Evolutionary conservation across 2,329 filamentous ascomycete genomes (phyloP), one percentile per base, ranked within the genome.

Genomic region (Rugonectria rugulosa): DNA sequence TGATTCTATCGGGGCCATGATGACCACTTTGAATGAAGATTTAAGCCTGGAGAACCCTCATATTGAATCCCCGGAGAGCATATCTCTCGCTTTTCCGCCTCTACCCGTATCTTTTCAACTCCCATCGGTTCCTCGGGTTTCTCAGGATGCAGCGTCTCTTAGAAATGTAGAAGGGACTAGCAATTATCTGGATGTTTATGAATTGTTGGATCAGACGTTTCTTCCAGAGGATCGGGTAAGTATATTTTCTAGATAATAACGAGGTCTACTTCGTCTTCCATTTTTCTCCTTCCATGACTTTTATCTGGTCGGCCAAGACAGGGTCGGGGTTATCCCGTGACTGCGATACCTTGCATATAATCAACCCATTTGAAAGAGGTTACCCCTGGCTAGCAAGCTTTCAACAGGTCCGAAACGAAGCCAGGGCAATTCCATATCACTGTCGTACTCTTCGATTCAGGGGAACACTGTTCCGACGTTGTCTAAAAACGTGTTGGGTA

Each of bases 31-130:
- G 21, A 5, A 11, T 3, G 24, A 36, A 20, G 37, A 44, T 7
- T 17, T 51, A 21, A 21, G 21, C 1, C 12, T 32, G 8, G 29
- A 43, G 26, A 38, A 32, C 8, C 37, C 32, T 3, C 45, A 55
- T 6, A 50, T 40, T 9, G 53, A 55, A 12, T 50, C 45, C 1
- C 53, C 53, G 12, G 53, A 45, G 26, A 55, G 45, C 21, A 49
- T 55, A 19, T 50, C 53, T 6, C 17, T 55, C 11, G 53, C 45
- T 9, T 55, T 55, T 31, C 53, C 45, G 1, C 53, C 53, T 2
- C 40, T 50, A 4, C 45, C 45, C 20, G 27, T 49, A 5, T 44
- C 53, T 12, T 55, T 55, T 31, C 40, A 55, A 34, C 50, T 53
- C 3, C 20, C 43, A 9, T 26, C 23, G 15, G 17, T 8, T 19